Conservation (phyloP, 129 eudicot genomes). For the Dittrichia graveolens region DNA sequence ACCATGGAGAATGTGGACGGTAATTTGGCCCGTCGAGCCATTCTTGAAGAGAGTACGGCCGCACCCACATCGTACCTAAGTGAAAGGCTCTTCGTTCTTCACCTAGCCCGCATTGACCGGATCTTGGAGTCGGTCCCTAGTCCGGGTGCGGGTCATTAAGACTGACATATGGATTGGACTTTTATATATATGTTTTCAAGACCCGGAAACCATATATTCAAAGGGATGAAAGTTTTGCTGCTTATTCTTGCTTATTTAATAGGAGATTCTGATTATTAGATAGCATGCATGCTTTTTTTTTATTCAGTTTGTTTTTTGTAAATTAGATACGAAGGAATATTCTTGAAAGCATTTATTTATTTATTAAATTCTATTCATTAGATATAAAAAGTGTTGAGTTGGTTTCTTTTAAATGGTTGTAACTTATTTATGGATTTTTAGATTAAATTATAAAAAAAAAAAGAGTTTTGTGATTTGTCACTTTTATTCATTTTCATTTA, state of each 20-base stretch:
- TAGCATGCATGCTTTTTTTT: background rate
- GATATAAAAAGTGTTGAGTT: background rate
- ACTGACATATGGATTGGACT: background rate
- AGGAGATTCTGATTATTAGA: background rate
- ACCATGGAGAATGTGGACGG: conserved; percentile 25
- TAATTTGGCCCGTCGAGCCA: conserved; percentile 12
- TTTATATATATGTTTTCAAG: background rate
- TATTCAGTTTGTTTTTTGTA: background rate
- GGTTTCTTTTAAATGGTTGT: background rate
- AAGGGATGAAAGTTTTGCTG: background rate
- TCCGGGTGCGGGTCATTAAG: conserved; percentile 41
- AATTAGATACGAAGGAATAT: background rate
- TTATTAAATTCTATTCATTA: background rate
- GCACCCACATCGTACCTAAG: conserved; percentile 27
- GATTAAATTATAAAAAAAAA: no score
- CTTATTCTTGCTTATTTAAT: conserved; percentile 2
- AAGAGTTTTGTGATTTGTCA: no score
- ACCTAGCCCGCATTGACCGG: conserved; percentile 28
- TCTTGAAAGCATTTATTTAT: background rate
- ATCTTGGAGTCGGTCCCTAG: conserved; percentile 43
- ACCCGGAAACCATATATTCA: background rate
- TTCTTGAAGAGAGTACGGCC: conserved; percentile 22
- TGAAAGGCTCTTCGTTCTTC: conserved; percentile 20
- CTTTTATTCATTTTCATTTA: no score
- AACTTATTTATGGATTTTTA: background rate